Conservation (phyloP, 306 rosid species). For the Trifolium subterraneum region DNA sequence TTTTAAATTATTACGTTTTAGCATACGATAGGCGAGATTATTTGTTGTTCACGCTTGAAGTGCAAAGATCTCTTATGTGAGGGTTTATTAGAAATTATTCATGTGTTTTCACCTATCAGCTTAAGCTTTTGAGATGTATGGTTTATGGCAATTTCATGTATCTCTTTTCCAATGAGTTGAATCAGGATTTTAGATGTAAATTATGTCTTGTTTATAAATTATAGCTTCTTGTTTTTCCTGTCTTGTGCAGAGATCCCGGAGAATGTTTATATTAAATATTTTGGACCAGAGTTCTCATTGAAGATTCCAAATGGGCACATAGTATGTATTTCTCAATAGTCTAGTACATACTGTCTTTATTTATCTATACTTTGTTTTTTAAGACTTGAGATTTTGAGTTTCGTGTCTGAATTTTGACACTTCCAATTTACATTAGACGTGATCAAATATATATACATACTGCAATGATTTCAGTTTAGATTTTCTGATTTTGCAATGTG, state of each 20-base stretch:
- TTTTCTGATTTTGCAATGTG: background rate
- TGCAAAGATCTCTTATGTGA: background rate
- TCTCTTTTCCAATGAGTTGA: slow-evolving; percentile 22
- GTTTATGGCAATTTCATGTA: background rate
- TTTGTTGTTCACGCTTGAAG: background rate
- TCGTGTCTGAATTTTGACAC: slow-evolving; percentile 15
- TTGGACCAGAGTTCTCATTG: slow-evolving; percentile 84
- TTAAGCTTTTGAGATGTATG: background rate
- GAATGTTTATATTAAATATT: slow-evolving; percentile 86
- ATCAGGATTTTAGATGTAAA: slow-evolving; percentile 13
- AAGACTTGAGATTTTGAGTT: slow-evolving; percentile 15
- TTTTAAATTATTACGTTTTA: background rate
- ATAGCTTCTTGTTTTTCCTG: too few relatives aligned
- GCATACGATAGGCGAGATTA: background rate
- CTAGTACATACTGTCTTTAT: slow-evolving; percentile 19
- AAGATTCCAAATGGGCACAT: slow-evolving; percentile 86
- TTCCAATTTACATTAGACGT: slow-evolving; percentile 30
- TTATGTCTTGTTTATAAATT: slow-evolving; percentile 43
- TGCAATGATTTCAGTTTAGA: slow-evolving; percentile 11
- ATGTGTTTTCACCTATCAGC: background rate
- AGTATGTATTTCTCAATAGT: slow-evolving; percentile 59
- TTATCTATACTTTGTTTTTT: background rate
- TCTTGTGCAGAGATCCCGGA: slow-evolving; percentile 95
- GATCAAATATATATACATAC: slow-evolving; percentile 19
- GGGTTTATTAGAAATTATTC: background rate